Base-by-base conservation (phyloP, 495 filamentous ascomycete genomes). In the Hapsidospora chrysogenum region DNA sequence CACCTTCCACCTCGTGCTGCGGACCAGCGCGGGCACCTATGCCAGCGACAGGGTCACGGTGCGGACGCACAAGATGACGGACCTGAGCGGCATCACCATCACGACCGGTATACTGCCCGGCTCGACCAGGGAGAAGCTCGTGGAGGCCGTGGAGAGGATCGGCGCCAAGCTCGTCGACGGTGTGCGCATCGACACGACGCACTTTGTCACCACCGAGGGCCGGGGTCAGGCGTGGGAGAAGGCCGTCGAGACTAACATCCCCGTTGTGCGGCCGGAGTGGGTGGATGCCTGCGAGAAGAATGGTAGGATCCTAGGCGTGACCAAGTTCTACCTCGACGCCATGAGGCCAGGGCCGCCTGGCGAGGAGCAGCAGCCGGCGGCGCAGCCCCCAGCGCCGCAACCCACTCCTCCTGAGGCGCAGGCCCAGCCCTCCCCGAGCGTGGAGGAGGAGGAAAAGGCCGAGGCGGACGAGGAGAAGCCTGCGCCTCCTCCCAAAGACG, bases 161-260 rank as follows among this genome's bases (percentile, higher is more conserved):
- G 89, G 92, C 23, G 92, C 82, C 28, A 92, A 89, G 60, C 59
- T 95, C 37, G 79, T 84, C 32, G 92, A 96, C 42, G 66, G 72
- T 2, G 92, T 99, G 19, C 68, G 87, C 35, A 96, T 99, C 40
- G 89, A 99, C 47, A 99, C 89, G 3, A 99, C 89, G 11, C 89
- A 99, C 56, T 99, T 96, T 52, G 86, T 99, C 33, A 95, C 87
- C 43, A 87, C 81, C n/a, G 92, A 99, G 50, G 87, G 87, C 2
- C 63, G 85, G 13, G 89, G 89, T 7, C 66, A 78, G 30, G 64
- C 72, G 16, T 99, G 92, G 92, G 92, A 96, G 58, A 85, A 83
- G 53, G 89, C 92, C 10, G 76, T 84, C 26, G 87, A 95, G 60
- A 89, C 89, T 75, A 99, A 96, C 58, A 92, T 99, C 31, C 89